These are phyloP conservation scores for Erodium moschatum DNA, from an alignment of 441 rosid species.

Conservation along the genomic window DNA sequence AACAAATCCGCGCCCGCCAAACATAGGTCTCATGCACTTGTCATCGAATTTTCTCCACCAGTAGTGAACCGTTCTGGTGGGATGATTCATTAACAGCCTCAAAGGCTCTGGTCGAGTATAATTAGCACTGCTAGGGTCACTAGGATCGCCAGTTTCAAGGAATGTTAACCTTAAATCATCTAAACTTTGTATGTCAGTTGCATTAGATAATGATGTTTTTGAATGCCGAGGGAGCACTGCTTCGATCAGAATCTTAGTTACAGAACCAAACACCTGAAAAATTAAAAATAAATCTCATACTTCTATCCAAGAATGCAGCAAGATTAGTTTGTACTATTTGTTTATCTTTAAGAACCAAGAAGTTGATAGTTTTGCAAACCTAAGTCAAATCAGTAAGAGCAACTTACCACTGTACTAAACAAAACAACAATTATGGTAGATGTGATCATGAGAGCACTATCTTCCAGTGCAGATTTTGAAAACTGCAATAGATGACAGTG, in stretches of 20 bases:
- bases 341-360: neutral
- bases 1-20: conserved; percentile 50
- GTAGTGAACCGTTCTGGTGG: conserved; percentile 46
- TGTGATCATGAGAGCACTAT: conserved; percentile 42
- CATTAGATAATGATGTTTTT: conserved; percentile 33
- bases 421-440: conserved; percentile 52
- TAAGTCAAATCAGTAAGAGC: too few relatives aligned
- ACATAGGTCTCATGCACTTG: conserved; percentile 60
- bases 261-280: conserved; percentile 53
- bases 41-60: conserved; percentile 65
- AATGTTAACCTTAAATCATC: conserved; percentile 47
- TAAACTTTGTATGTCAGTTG: conserved; percentile 33
- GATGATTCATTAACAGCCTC: conserved; percentile 40
- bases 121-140: conserved; percentile 3
- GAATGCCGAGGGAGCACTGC: conserved; percentile 33
- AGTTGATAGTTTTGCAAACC: neutral
- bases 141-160: conserved; percentile 34
- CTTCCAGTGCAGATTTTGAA: conserved; percentile 19
- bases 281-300: neutral
- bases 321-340: too few relatives aligned
- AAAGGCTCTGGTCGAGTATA: conserved; percentile 12
- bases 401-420: conserved; percentile 53
- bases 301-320: neutral
- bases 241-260: conserved; percentile 55
- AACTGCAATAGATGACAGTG: conserved; percentile 37